Evolutionary conservation across 2,329 filamentous ascomycete genomes (phyloP).

Genomic region (Cylindrodendrum hubeiense): DNA sequence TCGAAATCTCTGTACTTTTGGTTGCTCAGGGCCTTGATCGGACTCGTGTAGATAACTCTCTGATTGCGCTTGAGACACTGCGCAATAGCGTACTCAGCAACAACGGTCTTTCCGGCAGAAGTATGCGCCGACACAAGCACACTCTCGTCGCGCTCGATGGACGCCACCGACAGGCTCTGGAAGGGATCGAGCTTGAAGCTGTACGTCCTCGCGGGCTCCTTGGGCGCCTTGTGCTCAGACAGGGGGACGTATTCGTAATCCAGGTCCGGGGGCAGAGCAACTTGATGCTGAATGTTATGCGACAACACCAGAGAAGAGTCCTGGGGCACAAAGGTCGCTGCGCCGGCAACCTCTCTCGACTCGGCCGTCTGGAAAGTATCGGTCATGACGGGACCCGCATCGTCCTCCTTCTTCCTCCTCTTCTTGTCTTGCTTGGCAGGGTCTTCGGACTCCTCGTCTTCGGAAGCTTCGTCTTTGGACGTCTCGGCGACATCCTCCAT

Average conservation of each 20-base stretch:
- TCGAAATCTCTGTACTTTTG: constrained; percentile 98
- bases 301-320: constrained; percentile 85
- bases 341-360: constrained; percentile 88
- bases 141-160: constrained; percentile 96
- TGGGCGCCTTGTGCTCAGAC: constrained; percentile 91
- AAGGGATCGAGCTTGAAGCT: constrained; percentile 96
- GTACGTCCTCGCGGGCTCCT: constrained; percentile 85
- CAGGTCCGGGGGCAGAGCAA: constrained; percentile 91
- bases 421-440: constrained; percentile 71
- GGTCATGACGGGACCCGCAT: constrained; percentile 82
- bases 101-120: constrained; percentile 97
- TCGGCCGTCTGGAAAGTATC: constrained; percentile 96
- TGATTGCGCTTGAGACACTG: constrained; percentile 98
- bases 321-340: constrained; percentile 74
- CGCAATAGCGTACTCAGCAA: constrained; percentile 97
- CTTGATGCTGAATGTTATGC: constrained; percentile 99
- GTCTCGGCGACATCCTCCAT: constrained; percentile 58
- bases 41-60: constrained; percentile 98
- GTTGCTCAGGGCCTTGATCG: constrained; percentile 98
- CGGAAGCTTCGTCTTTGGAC: constrained; percentile 52
- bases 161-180: constrained; percentile 93
- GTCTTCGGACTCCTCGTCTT: constrained; percentile 55
- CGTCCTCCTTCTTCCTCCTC: constrained; percentile 72
- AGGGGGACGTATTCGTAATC: constrained; percentile 97
- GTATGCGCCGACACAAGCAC: constrained; percentile 97